Conservation (phyloP, 768 basidiomycete species). For the Lactifluus echinatus region DNA sequence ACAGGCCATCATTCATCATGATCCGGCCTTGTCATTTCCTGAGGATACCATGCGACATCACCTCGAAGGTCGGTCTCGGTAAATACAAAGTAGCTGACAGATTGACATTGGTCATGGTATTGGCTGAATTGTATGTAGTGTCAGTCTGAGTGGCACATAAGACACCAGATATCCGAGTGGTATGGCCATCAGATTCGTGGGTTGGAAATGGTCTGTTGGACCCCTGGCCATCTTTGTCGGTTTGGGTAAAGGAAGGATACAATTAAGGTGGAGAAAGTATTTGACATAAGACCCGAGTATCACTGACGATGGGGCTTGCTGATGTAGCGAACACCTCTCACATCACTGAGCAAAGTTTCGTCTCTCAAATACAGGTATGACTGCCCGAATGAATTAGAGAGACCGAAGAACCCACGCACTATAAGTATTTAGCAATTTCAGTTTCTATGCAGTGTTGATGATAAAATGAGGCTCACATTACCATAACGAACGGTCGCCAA, state of each 20-base stretch:
- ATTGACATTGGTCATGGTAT: no score
- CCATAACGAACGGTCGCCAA: conserved; percentile 31
- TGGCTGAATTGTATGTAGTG: not conserved
- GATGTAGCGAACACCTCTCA: not conserved
- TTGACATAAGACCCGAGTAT: not conserved
- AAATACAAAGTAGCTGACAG: no score
- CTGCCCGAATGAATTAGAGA: not conserved
- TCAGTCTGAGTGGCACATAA: not conserved
- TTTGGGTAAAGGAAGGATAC: not conserved
- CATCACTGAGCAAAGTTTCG: not conserved
- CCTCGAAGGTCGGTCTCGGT: no score
- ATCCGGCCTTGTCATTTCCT: not conserved
- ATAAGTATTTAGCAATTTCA: not conserved
- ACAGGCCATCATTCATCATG: not conserved
- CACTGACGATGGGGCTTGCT: not conserved
- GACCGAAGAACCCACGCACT: not conserved
- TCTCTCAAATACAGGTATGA: not conserved
- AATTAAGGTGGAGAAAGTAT: not conserved
- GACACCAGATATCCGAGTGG: not conserved
- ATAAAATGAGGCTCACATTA: conserved; percentile 9
- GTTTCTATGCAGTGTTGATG: not conserved
- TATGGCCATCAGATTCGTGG: not conserved
- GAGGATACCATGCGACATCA: no score
- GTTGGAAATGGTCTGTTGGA: not conserved
- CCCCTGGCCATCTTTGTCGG: not conserved